These are phyloP conservation scores for Myxozyma kluyveri DNA, from an alignment of 805 yeast genomes.

Conservation along the genomic window DNA sequence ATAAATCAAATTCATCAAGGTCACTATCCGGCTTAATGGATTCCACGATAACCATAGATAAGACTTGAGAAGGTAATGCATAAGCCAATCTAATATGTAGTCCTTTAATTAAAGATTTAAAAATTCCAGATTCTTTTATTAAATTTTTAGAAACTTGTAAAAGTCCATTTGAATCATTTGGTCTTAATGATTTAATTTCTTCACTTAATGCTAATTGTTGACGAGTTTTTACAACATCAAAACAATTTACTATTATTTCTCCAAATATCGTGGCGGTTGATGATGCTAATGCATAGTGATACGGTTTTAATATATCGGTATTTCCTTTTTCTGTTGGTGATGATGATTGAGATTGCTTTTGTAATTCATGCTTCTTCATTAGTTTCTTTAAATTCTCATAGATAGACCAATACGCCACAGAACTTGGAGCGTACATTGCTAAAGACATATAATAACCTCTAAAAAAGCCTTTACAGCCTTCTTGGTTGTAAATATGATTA, in stretches of 20 bases:
- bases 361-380: neutral
- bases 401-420: slow-evolving; percentile 23
- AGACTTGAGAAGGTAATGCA: slow-evolving; percentile 42
- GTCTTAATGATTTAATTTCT: slow-evolving; percentile 41
- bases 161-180: slow-evolving; percentile 40
- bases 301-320: slow-evolving; percentile 12
- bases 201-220: slow-evolving; percentile 45
- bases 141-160: slow-evolving; percentile 38
- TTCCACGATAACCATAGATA: slow-evolving; percentile 45
- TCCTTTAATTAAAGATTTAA: slow-evolving; percentile 40
- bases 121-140: slow-evolving; percentile 40
- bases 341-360: neutral
- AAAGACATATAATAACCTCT: slow-evolving; percentile 58
- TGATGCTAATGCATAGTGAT: slow-evolving; percentile 32
- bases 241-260: slow-evolving; percentile 40
- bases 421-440: slow-evolving; percentile 22
- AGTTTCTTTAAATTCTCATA: slow-evolving; percentile 12
- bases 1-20: slow-evolving; percentile 11
- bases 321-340: neutral
- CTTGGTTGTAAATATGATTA: slow-evolving; percentile 48
- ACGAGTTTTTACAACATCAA: slow-evolving; percentile 46
- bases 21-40: slow-evolving; percentile 40
- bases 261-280: slow-evolving; percentile 41
- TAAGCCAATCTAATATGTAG: slow-evolving; percentile 40
- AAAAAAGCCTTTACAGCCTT: slow-evolving; percentile 76